Evolutionary conservation across 2,329 filamentous ascomycete genomes (phyloP).

Genomic region (Biscogniauxia marginata): DNA sequence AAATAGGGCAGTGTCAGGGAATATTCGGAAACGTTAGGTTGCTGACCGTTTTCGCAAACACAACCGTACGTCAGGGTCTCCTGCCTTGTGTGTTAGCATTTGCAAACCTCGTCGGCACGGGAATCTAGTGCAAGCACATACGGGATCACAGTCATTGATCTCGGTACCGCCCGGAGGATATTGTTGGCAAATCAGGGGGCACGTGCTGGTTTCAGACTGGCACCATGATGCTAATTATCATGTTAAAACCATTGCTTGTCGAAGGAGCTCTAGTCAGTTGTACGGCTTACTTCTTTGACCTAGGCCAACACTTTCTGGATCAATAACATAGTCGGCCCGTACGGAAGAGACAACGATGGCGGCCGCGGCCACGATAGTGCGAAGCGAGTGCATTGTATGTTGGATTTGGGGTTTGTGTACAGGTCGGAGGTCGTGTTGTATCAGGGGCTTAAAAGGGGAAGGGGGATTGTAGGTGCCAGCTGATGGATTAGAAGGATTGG

Average conservation of each 20-base stretch:
- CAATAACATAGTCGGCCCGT: slow-evolving; percentile 58
- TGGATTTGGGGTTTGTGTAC: background rate
- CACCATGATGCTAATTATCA: slow-evolving; percentile 58
- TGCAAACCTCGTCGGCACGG: background rate
- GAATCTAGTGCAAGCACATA: slow-evolving; percentile 36
- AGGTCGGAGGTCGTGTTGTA: background rate
- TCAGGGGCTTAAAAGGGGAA: background rate
- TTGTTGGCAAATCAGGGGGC: slow-evolving; percentile 72
- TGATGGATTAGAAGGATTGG: background rate
- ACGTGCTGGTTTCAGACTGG: slow-evolving; percentile 57
- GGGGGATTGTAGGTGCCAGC: background rate
- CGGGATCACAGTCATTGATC: slow-evolving; percentile 66
- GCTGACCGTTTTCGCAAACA: slow-evolving; percentile 64
- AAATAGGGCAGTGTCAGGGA: slow-evolving; percentile 77
- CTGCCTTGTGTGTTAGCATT: slow-evolving; percentile 35
- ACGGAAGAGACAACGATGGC: slow-evolving; percentile 51
- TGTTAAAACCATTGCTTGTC: slow-evolving; percentile 10
- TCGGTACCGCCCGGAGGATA: slow-evolving; percentile 48
- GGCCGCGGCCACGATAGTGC: slow-evolving; percentile 53
- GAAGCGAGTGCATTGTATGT: slow-evolving; percentile 53
- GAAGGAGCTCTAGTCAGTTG: background rate
- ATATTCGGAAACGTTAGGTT: slow-evolving; percentile 75
- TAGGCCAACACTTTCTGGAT: slow-evolving; percentile 58
- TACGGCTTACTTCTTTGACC: slow-evolving; percentile 48
- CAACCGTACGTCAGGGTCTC: slow-evolving; percentile 66